phyloP scores from a whole-genome alignment of 176 grass and related monocot genomes.

The Panicum miliaceum region DNA sequence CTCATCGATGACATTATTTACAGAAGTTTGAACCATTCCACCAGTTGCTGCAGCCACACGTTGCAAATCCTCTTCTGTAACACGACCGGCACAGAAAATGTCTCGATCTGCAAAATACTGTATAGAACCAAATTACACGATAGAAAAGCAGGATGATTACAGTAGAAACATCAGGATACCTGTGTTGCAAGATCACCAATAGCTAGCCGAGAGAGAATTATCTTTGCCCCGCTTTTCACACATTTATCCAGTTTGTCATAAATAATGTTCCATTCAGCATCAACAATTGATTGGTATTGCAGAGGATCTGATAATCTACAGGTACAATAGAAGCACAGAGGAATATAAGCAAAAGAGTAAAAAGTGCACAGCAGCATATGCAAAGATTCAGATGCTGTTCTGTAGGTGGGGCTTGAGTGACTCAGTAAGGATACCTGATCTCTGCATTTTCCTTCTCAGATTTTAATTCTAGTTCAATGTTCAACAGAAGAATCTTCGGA shows the following conservation, averaged over 20 bases:
- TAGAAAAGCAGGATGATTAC: neutral
- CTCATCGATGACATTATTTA: constrained; percentile 87
- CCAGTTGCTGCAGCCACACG: constrained; percentile 87
- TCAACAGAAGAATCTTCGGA: constrained; percentile 89
- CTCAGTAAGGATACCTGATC: constrained; percentile 59
- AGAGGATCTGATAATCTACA: constrained; percentile 83
- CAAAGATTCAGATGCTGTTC: neutral
- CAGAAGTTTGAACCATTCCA: constrained; percentile 87
- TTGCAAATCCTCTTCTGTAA: constrained; percentile 88
- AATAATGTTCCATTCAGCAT: constrained; percentile 99
- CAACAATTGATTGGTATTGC: constrained; percentile 98
- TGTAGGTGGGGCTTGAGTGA: neutral
- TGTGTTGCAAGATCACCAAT: constrained; percentile 98
- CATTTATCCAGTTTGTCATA: constrained; percentile 99
- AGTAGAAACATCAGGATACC: constrained; percentile 46
- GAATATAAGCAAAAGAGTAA: neutral
- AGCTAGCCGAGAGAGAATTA: constrained; percentile 82
- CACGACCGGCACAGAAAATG: constrained; percentile 97
- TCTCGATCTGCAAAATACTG: constrained; percentile 93
- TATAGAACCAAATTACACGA: constrained; percentile 15
- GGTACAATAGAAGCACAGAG: neutral
- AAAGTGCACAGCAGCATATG: neutral
- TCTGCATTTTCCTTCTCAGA: constrained; percentile 99
- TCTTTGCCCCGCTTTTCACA: constrained; percentile 91
- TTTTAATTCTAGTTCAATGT: constrained; percentile 94